These are phyloP conservation scores for Lipomyces oligophaga DNA, from an alignment of 805 yeast species.

Conservation along the genomic window DNA sequence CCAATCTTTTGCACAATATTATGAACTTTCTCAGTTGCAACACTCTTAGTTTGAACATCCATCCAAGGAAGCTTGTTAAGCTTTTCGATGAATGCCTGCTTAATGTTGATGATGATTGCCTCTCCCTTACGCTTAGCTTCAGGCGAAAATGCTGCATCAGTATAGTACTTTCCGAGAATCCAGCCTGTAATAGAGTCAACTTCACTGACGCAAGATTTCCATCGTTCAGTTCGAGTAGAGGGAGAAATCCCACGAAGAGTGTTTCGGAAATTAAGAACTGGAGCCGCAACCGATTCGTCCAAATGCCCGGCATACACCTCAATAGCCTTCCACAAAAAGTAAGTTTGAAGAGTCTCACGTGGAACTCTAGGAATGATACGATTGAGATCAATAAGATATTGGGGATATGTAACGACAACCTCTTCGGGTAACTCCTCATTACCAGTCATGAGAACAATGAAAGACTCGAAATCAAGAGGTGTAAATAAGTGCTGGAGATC, in stretches of 20 bases:
- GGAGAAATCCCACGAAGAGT: conserved; percentile 23
- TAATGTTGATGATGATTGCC: conserved; percentile 23
- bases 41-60: conserved; percentile 24
- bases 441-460: conserved; percentile 17
- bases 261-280: conserved; percentile 25
- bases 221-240: conserved; percentile 25
- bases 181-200: conserved; percentile 28
- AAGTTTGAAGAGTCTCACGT: conserved; percentile 27
- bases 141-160: conserved; percentile 25
- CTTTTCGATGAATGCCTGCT: conserved; percentile 22
- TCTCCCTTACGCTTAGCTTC: conserved; percentile 26
- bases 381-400: conserved; percentile 20
- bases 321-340: conserved; percentile 28
- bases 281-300: conserved; percentile 14
- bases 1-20: conserved; percentile 28
- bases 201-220: conserved; percentile 28
- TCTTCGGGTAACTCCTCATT: conserved; percentile 11
- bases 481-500: conserved; percentile 19
- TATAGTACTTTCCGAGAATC: conserved; percentile 28
- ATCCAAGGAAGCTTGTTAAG: conserved; percentile 25
- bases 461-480: conserved; percentile 14
- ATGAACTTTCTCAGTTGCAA: conserved; percentile 26
- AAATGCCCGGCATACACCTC: conserved; percentile 25
- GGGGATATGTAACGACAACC: conserved; percentile 26
- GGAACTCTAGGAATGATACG: conserved; percentile 15